These are phyloP conservation scores for Flaveria brownii DNA, from an alignment of 129 eudicot species.

Conservation along the genomic window DNA sequence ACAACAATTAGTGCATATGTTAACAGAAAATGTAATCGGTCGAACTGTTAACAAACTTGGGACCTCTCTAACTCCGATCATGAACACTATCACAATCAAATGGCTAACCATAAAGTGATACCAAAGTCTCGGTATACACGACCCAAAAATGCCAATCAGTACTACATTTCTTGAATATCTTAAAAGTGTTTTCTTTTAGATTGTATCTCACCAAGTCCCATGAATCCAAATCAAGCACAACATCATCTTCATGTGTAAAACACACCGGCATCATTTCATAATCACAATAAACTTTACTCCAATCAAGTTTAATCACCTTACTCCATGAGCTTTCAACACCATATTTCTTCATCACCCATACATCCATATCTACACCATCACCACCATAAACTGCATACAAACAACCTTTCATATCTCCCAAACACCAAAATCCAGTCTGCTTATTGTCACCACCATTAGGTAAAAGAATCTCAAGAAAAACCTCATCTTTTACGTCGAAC, in stretches of 20 bases:
- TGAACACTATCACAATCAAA: too few relatives aligned
- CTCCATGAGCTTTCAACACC: slow-evolving; percentile 31
- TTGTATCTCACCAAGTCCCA: slow-evolving; percentile 5
- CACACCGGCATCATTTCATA: slow-evolving; percentile 4
- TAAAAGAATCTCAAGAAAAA: background rate
- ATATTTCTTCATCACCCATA: slow-evolving; percentile 37
- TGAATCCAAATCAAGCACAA: slow-evolving; percentile 5
- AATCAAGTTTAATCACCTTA: slow-evolving; percentile 10
- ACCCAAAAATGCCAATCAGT: slow-evolving; percentile 19
- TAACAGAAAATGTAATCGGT: too few relatives aligned
- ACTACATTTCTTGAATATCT: slow-evolving; percentile 11
- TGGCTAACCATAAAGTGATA: slow-evolving; percentile 13
- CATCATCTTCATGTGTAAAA: slow-evolving; percentile 20
- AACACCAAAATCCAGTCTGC: background rate
- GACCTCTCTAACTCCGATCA: too few relatives aligned
- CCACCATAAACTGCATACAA: slow-evolving; percentile 25
- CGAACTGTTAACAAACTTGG: too few relatives aligned
- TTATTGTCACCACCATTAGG: background rate
- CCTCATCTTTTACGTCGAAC: slow-evolving; percentile 13
- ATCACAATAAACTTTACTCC: background rate
- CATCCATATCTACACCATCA: slow-evolving; percentile 6
- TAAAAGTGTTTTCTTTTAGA: slow-evolving; percentile 5
- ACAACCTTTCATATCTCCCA: slow-evolving; percentile 29
- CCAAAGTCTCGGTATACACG: slow-evolving; percentile 24
- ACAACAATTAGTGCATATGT: too few relatives aligned